Conservation (phyloP, 2,329 filamentous ascomycete species). For the Neophaeococcomyces mojaviensis region DNA sequence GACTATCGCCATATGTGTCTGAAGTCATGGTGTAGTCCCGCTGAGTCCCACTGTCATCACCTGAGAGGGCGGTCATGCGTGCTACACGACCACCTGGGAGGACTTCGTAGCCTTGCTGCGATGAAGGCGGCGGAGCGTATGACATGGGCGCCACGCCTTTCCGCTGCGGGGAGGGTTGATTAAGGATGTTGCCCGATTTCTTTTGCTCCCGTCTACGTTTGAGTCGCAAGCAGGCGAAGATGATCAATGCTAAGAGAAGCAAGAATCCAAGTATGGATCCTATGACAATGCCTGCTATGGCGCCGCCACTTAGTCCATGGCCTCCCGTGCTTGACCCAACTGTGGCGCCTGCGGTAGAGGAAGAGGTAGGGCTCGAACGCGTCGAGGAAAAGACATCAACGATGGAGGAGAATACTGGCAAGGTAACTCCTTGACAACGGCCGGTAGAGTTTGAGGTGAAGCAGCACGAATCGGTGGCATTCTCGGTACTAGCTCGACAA, state of each 20-base stretch:
- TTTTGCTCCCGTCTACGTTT: constrained; percentile 52
- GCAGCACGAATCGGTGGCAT: constrained; percentile 93
- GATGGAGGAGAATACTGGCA: constrained; percentile 63
- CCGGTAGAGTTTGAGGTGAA: constrained; percentile 68
- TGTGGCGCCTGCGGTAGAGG: constrained; percentile 55
- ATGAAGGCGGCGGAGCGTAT: constrained; percentile 30
- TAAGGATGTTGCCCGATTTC: constrained; percentile 69
- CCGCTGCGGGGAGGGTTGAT: constrained; percentile 70
- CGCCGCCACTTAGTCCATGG: constrained; percentile 66
- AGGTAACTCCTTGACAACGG: constrained; percentile 65
- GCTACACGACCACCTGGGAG: constrained; percentile 84
- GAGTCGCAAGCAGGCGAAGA: constrained; percentile 51
- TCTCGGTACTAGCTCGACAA: constrained; percentile 73
- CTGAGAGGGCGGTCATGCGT: constrained; percentile 87
- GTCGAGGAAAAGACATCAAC: constrained; percentile 58
- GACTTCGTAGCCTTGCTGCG: constrained; percentile 57
- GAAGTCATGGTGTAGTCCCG: constrained; percentile 51
- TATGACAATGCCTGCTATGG: constrained; percentile 84
- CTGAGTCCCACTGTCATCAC: constrained; percentile 40
- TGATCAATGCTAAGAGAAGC: constrained; percentile 59
- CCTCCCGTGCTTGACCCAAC: constrained; percentile 35
- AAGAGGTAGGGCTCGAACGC: constrained; percentile 50
- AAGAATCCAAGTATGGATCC: constrained; percentile 66
- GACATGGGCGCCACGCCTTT: constrained; percentile 37
- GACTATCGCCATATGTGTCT: constrained; percentile 64